Evolutionary conservation across 192 early-diverging fungal species (phyloP), one percentile per base, ranked within the genome.

Genomic region (Backusella tarrabulga): DNA sequence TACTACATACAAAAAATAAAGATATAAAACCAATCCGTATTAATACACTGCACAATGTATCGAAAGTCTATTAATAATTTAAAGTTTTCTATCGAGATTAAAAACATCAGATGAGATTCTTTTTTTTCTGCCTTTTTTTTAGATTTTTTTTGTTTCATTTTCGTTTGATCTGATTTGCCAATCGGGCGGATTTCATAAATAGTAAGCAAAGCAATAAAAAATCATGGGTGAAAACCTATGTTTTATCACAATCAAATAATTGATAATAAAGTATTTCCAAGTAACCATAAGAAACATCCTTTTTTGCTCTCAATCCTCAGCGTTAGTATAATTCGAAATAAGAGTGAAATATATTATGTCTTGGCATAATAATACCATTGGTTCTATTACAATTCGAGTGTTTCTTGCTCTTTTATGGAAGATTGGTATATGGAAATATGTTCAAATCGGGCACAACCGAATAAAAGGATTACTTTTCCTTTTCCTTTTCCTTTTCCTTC

Each of bases 351-450:
- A 50, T 50, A 50, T 50, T 50, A 63, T 63, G 9, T 63, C 56
- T 63, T 63, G 56, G 56, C 56, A 63, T 63, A 63, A 29, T 26
- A 63, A 63, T 29, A 63, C 56, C 56, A 63, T 63, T 56, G 23
- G 56, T 63, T 63, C 46, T 63, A 29, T 29, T 12, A 29, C 23
- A 29, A 29, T 50, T 63, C 56, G 26, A 63, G 54, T 56, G 54
- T 21, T 56, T 23, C 54, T 56, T 56, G n/a, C 21, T 56, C 54
- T 56, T 56, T 56, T 56, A 56, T 56, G n/a, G 54, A 56, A 56
- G 1, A 56, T 56, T 7, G 8, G 26, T 56, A n/a, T 56, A 26
- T 3, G 0, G 0, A 23, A 56, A 63, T 9, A 63, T 29, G 29
- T 11, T 63, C n/a, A 26, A n/a, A 26, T 63, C 56, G 56, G 56